Percentiles rank a stretch among this genome's conserved stretches.
Conservation (phyloP, 495 filamentous ascomycete species). For the Pyrenula massariospora region DNA sequence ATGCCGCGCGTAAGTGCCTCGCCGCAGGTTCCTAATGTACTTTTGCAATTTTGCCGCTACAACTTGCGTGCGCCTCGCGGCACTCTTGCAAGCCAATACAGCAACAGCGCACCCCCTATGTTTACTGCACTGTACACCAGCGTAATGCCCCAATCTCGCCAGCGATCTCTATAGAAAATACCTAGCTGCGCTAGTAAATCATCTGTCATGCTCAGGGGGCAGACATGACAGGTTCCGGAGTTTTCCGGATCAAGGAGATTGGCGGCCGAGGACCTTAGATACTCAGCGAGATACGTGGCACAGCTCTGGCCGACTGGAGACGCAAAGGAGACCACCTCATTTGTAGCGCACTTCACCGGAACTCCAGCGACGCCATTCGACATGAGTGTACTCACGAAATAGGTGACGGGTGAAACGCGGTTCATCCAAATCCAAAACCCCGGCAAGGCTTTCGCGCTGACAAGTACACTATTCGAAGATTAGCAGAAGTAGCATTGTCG, state of each 20-base stretch:
- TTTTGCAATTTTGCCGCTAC: too few species aligned
- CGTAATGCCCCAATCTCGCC: constrained; percentile 62
- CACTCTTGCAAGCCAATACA: constrained; percentile 74
- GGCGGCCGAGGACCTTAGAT: constrained; percentile 36
- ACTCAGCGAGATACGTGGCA: constrained; percentile 39
- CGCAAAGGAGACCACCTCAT: constrained; percentile 44
- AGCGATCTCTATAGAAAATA: constrained; percentile 46
- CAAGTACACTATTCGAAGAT: constrained; percentile 42
- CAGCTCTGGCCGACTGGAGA: constrained; percentile 42
- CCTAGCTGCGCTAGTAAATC: constrained; percentile 39
- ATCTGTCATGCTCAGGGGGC: constrained; percentile 48
- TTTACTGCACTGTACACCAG: constrained; percentile 65
- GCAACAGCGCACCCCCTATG: constrained; percentile 48
- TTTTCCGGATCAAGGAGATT: constrained; percentile 39
- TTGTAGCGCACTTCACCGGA: constrained; percentile 38
- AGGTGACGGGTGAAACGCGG: constrained; percentile 62
- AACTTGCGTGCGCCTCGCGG: too few species aligned
- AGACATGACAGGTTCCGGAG: constrained; percentile 49
- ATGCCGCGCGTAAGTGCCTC: too few species aligned
- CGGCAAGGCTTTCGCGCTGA: constrained; percentile 45
- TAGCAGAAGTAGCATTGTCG: background rate
- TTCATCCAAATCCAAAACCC: constrained; percentile 83
- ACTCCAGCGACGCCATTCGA: constrained; percentile 50
- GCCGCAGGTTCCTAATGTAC: too few species aligned
- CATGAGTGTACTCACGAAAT: constrained; percentile 54